phyloP scores from a whole-genome alignment of 2,329 filamentous ascomycete species.

The Apiospora saccharicola region DNA sequence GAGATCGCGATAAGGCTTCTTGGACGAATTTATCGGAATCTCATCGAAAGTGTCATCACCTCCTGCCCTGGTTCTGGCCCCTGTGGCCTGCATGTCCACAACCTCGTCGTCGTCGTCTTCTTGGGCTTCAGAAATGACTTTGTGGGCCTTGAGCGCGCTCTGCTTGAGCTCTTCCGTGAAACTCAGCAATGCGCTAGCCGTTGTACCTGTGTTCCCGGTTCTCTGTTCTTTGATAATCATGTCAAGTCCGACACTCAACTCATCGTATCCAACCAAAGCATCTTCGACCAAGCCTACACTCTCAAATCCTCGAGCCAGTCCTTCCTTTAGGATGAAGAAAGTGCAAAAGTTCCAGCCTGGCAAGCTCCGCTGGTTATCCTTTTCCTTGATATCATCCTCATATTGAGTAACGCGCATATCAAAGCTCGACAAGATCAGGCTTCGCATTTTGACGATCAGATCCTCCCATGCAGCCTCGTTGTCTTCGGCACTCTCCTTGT shows the following conservation, averaged over 20 bases:
- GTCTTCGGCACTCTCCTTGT: slow-evolving; percentile 77
- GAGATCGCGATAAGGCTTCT: slow-evolving; percentile 87
- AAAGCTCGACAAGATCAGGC: slow-evolving; percentile 86
- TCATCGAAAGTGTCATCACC: slow-evolving; percentile 56
- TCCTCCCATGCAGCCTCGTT: slow-evolving; percentile 84
- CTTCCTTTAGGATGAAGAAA: slow-evolving; percentile 97
- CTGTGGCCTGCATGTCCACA: slow-evolving; percentile 59
- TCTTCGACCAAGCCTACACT: slow-evolving; percentile 96
- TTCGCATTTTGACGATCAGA: slow-evolving; percentile 85
- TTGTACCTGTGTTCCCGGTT: slow-evolving; percentile 63
- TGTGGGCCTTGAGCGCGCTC: slow-evolving; percentile 58
- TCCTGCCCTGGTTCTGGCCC: slow-evolving; percentile 35
- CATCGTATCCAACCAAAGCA: slow-evolving; percentile 92
- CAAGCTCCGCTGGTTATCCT: slow-evolving; percentile 83
- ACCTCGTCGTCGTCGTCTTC: slow-evolving; percentile 48
- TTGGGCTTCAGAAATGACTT: slow-evolving; percentile 45
- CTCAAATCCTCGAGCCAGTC: slow-evolving; percentile 90
- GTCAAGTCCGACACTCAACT: slow-evolving; percentile 88
- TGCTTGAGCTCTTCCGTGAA: slow-evolving; percentile 78
- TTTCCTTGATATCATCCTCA: slow-evolving; percentile 95
- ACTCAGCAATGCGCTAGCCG: slow-evolving; percentile 74
- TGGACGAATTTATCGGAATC: slow-evolving; percentile 67
- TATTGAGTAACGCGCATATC: slow-evolving; percentile 92
- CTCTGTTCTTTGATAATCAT: slow-evolving; percentile 79
- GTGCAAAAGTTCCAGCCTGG: slow-evolving; percentile 99